A percentile compares a stretch with the other conserved stretches of the same genome.
Conservation (phyloP, 2,329 filamentous ascomycete genomes). For the Fusarium nurragi region DNA sequence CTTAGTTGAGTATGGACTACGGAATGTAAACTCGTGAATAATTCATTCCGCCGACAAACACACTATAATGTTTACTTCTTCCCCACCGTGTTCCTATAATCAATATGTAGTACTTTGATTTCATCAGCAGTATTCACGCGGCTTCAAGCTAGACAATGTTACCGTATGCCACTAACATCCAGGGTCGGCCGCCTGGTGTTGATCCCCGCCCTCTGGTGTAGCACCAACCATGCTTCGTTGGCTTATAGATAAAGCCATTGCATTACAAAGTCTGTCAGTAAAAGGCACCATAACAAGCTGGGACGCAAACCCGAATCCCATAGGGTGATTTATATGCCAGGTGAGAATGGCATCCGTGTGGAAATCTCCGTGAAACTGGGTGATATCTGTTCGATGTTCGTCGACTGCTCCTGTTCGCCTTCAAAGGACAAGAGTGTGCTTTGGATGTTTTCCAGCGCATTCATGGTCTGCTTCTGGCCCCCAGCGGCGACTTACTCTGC, state of each 20-base stretch:
- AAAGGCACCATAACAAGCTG: background rate
- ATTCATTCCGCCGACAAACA: background rate
- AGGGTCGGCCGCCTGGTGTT: conserved; percentile 30
- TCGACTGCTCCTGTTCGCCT: too few species aligned
- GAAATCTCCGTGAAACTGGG: too few species aligned
- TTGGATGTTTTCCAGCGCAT: too few species aligned
- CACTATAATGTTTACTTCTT: background rate
- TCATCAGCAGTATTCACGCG: background rate
- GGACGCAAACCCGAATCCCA: background rate
- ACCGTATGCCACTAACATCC: conserved; percentile 9
- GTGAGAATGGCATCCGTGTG: too few species aligned
- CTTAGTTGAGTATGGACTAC: background rate
- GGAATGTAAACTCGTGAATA: background rate
- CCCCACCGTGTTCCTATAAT: background rate
- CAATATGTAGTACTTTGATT: background rate
- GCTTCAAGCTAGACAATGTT: background rate
- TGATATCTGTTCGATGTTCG: too few species aligned
- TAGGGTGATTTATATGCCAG: too few species aligned
- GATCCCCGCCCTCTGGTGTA: conserved; percentile 15
- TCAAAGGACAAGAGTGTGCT: too few species aligned
- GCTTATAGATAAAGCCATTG: background rate
- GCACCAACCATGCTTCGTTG: conserved; percentile 6
- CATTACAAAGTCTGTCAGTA: background rate
- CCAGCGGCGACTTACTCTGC: too few species aligned
- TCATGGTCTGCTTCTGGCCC: too few species aligned